These are phyloP conservation scores for Obba rivulosa DNA, from an alignment of 768 basidiomycete genomes.

Conservation along the genomic window DNA sequence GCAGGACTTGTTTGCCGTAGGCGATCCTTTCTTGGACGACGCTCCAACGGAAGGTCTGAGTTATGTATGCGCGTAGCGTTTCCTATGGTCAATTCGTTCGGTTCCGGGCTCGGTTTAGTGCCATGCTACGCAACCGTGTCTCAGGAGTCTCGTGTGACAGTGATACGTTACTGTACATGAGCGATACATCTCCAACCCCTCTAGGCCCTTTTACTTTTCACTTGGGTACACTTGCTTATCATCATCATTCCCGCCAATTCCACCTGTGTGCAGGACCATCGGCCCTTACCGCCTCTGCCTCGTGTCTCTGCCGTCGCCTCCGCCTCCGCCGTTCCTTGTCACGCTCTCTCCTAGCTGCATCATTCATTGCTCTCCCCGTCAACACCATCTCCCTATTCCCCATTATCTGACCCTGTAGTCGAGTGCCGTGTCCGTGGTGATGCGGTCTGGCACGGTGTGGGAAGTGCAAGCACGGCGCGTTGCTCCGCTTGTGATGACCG, in stretches of 20 bases:
- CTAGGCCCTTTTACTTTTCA: no score
- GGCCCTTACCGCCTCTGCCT: constrained; percentile 9
- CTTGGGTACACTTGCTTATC: no score
- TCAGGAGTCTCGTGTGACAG: no score
- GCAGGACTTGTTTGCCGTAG: no score
- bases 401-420: constrained; percentile 13
- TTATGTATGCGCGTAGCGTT: no score
- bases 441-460: constrained; percentile 16
- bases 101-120: no score
- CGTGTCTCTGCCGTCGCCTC: constrained; percentile 9
- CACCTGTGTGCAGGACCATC: constrained; percentile 7
- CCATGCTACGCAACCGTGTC: no score
- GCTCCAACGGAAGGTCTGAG: no score
- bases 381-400: constrained; percentile 7
- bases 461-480: constrained; percentile 17
- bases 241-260: constrained; percentile 9
- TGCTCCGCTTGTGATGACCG: constrained; percentile 9
- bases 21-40: no score
- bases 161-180: no score
- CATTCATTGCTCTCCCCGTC: constrained; percentile 8
- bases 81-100: no score
- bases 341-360: constrained; percentile 12
- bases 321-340: constrained; percentile 14
- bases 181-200: no score
- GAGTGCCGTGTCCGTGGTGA: constrained; percentile 16